These are phyloP conservation scores for Fraxinus albicans DNA, from an alignment of 305 asterid species.

Conservation along the genomic window DNA sequence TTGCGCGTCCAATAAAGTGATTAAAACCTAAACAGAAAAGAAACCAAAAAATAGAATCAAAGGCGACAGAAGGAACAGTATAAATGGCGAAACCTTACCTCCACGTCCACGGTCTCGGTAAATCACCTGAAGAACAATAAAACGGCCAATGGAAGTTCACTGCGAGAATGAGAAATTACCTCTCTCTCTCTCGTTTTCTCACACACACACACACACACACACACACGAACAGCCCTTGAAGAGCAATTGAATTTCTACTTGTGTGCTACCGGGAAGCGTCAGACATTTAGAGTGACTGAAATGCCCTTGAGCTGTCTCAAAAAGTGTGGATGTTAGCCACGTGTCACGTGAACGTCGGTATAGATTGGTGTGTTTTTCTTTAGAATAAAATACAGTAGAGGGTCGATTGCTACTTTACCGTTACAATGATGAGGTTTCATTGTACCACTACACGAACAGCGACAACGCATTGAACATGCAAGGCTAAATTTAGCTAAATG, in stretches of 20 bases:
- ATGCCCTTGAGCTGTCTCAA: slow-evolving; percentile 25
- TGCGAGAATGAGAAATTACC: neutral
- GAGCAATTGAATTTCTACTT: slow-evolving; percentile 20
- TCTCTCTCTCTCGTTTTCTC: too few species aligned
- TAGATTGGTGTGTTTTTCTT: neutral
- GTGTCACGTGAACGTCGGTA: slow-evolving; percentile 37
- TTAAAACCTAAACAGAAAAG: slow-evolving; percentile 2
- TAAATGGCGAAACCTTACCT: slow-evolving; percentile 21
- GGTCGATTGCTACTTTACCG: neutral
- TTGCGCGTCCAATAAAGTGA: slow-evolving; percentile 33
- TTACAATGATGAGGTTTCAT: neutral
- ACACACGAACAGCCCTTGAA: slow-evolving; percentile 14
- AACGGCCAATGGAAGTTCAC: neutral
- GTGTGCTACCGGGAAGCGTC: slow-evolving; percentile 18
- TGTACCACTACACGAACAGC: neutral
- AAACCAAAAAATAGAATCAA: neutral
- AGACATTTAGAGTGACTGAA: slow-evolving; percentile 20
- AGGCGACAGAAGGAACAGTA: neutral
- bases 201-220: neutral
- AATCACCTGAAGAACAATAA: slow-evolving; percentile 13
- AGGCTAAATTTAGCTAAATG: neutral
- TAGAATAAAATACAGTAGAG: too few species aligned
- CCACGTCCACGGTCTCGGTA: slow-evolving; percentile 23
- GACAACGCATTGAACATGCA: neutral
- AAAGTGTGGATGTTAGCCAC: slow-evolving; percentile 29